A percentile compares a stretch with the other conserved stretches of the same genome.
phyloP scores from a whole-genome alignment of 805 yeast species.

The Dipodascopsis tothii region DNA sequence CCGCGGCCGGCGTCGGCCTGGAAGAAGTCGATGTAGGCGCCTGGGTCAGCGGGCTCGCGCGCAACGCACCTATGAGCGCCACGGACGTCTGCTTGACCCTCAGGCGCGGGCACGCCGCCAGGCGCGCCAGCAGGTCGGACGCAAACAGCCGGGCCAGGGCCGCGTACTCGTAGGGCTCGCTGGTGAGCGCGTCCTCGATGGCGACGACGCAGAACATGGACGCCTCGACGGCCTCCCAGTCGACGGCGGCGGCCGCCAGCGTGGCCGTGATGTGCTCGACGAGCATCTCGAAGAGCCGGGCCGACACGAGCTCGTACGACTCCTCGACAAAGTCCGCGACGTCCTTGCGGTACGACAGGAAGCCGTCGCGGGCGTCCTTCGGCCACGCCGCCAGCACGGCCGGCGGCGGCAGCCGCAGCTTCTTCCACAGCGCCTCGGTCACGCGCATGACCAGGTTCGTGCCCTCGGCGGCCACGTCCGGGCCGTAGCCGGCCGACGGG shows the following conservation, averaged over 20 bases:
- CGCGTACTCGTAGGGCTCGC: slow-evolving; percentile 30
- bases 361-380: slow-evolving; percentile 43
- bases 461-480: neutral
- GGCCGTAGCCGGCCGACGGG: slow-evolving; percentile 5
- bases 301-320: slow-evolving; percentile 58
- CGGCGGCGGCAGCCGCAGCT: slow-evolving; percentile 12
- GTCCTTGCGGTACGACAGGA: slow-evolving; percentile 60
- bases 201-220: slow-evolving; percentile 52
- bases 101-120: slow-evolving; percentile 23
- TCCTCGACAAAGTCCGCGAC: slow-evolving; percentile 71
- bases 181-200: slow-evolving; percentile 45
- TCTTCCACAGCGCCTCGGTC: slow-evolving; percentile 24
- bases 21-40: slow-evolving; percentile 49
- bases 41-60: slow-evolving; percentile 1
- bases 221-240: slow-evolving; percentile 27
- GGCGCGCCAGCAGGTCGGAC: slow-evolving; percentile 27
- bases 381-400: slow-evolving; percentile 26
- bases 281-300: slow-evolving; percentile 42
- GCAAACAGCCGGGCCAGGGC: slow-evolving; percentile 26
- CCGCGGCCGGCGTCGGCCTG: slow-evolving; percentile 38
- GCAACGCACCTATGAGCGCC: slow-evolving; percentile 48
- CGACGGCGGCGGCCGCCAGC: slow-evolving; percentile 14
- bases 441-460: slow-evolving; percentile 16
- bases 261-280: slow-evolving; percentile 32
- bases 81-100: slow-evolving; percentile 45